A percentile compares a stretch with the other conserved stretches of the same genome.
Conservation (phyloP, 805 yeast genomes). For the Saturnispora kantuleensis region DNA sequence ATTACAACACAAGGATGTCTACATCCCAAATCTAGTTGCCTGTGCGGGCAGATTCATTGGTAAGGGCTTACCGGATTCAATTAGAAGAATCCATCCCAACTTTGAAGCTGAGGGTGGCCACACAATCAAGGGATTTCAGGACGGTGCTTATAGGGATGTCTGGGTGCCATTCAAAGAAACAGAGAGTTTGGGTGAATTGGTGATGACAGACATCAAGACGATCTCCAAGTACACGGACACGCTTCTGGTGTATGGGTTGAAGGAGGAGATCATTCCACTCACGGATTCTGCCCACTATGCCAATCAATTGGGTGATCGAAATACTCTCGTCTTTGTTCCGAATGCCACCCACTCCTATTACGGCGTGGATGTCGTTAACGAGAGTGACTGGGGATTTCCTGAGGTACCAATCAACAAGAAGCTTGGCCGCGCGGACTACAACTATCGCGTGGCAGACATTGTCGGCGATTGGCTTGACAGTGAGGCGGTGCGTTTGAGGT, state of each 20-base stretch:
- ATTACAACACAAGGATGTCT: constrained; percentile 23
- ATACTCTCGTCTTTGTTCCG: constrained; percentile 46
- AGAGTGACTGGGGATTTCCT: constrained; percentile 18
- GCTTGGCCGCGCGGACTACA: constrained; percentile 43
- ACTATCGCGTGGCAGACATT: constrained; percentile 38
- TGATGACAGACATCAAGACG: constrained; percentile 30
- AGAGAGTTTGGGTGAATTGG: constrained; percentile 37
- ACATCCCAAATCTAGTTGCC: constrained; percentile 57
- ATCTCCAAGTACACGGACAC: constrained; percentile 34
- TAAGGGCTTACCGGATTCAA: constrained; percentile 34
- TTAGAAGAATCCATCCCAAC: constrained; percentile 24
- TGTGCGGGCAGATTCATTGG: constrained; percentile 63
- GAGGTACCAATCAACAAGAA: constrained; percentile 25
- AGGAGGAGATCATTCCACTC: constrained; percentile 57
- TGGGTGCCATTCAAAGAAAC: constrained; percentile 44
- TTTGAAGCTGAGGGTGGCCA: constrained; percentile 36
- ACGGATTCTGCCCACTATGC: constrained; percentile 53
- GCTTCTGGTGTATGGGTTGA: constrained; percentile 60
- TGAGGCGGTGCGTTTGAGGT: constrained; percentile 41
- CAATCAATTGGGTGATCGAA: constrained; percentile 47
- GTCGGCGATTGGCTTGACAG: constrained; percentile 38
- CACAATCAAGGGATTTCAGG: constrained; percentile 33
- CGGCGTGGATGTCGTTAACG: constrained; percentile 35
- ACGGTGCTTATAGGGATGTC: constrained; percentile 36
- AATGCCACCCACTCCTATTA: constrained; percentile 77